phyloP scores from a whole-genome alignment of 2,329 filamentous ascomycete genomes.

The Curvularia eragrostidis region DNA sequence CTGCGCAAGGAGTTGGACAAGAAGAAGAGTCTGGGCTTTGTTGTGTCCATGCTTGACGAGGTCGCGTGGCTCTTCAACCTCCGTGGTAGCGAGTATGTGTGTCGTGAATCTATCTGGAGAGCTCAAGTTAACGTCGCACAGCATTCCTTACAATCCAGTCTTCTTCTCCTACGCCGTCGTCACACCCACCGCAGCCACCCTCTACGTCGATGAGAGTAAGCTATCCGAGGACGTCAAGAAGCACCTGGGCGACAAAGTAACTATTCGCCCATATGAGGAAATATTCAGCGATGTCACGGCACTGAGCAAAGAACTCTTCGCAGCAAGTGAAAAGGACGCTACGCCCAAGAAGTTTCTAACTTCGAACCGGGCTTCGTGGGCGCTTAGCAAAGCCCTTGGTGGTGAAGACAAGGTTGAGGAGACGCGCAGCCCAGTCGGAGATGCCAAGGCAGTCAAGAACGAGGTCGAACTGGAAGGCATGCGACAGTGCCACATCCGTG shows the following conservation, averaged over 20 bases:
- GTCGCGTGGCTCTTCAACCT: constrained; percentile 99
- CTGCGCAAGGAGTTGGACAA: constrained; percentile 90
- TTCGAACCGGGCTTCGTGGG: constrained; percentile 92
- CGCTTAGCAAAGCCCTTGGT: constrained; percentile 82
- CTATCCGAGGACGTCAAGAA: constrained; percentile 70
- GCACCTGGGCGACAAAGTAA: constrained; percentile 74
- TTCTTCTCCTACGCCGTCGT: constrained; percentile 97
- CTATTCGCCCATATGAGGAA: constrained; percentile 79
- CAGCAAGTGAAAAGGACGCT: constrained; percentile 43
- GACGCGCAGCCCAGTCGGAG: constrained; percentile 81
- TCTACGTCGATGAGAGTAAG: constrained; percentile 86
- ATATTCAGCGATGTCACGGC: constrained; percentile 80
- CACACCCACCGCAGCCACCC: constrained; percentile 74
- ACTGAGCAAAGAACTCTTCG: constrained; percentile 59
- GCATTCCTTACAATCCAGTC: constrained; percentile 95
- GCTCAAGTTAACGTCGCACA: constrained; percentile 35
- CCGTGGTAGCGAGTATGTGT: constrained; percentile 76
- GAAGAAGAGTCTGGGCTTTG: constrained; percentile 84
- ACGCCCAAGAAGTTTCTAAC: constrained; percentile 73
- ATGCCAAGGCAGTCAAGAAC: constrained; percentile 95
- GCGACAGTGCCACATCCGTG: constrained; percentile 90
- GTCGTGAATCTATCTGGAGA: background rate
- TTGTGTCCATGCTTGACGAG: constrained; percentile 95
- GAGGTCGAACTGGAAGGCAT: constrained; percentile 88
- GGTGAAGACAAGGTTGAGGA: constrained; percentile 87